Percentiles rank a stretch among this genome's conserved stretches.
These are phyloP conservation scores for Solanum bulbocastanum DNA, from an alignment of 257 asterid species.

Conservation along the genomic window DNA sequence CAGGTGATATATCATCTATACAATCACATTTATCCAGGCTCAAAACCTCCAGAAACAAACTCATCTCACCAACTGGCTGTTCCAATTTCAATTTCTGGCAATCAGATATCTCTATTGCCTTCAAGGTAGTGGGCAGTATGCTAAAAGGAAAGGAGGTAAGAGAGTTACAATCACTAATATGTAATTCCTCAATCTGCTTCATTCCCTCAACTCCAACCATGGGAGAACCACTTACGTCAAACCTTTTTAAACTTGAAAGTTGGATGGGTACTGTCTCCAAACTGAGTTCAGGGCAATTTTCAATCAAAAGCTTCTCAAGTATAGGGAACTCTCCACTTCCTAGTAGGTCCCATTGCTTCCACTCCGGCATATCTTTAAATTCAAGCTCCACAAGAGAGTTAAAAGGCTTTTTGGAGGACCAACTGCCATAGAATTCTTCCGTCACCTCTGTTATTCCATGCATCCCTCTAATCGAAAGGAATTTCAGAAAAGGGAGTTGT, in stretches of 20 bases:
- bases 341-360: not conserved
- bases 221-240: too few species aligned
- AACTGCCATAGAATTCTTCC: not conserved
- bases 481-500: not conserved
- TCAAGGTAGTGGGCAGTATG: not conserved
- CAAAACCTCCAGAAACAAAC: too few species aligned
- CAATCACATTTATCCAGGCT: too few species aligned
- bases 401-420: not conserved
- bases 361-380: not conserved
- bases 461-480: not conserved
- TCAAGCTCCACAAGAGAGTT: not conserved
- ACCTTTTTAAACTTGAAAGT: too few species aligned
- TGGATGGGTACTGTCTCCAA: not conserved
- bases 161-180: rapidly evolving
- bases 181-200: not conserved
- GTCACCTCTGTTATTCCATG: not conserved
- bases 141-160: not conserved
- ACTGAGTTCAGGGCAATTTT: not conserved
- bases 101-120: rapidly evolving
- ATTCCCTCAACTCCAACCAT: not conserved
- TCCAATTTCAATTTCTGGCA: too few species aligned
- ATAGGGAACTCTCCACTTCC: not conserved
- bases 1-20: too few species aligned
- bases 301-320: not conserved
- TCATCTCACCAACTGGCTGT: too few species aligned